A percentile compares a stretch with the other conserved stretches of the same genome.
phyloP scores from a whole-genome alignment of 2,329 filamentous ascomycete genomes.

The Ophiobolus disseminans region DNA sequence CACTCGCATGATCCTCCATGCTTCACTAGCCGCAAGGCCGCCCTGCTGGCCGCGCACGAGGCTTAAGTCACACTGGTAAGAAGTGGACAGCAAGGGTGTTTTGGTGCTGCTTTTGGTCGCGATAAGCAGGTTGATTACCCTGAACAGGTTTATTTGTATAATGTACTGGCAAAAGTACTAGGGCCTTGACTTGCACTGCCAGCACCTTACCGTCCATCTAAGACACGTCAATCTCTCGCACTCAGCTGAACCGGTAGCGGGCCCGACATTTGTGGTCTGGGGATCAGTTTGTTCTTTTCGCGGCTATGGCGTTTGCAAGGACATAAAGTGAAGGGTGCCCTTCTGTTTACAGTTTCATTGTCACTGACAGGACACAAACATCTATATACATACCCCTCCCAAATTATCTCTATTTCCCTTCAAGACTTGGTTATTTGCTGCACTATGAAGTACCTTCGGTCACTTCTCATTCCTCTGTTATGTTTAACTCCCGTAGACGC shows the following conservation, averaged over 20 bases:
- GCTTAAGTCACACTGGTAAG: slow-evolving; percentile 15
- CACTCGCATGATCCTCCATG: slow-evolving; percentile 27
- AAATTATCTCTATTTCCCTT: too few species aligned
- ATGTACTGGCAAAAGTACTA: slow-evolving; percentile 13
- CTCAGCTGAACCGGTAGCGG: slow-evolving; percentile 21
- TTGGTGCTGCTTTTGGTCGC: slow-evolving; percentile 10
- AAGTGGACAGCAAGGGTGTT: slow-evolving; percentile 8
- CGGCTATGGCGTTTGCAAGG: slow-evolving; percentile 14
- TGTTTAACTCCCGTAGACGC: slow-evolving; percentile 18
- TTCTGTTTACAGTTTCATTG: slow-evolving; percentile 9
- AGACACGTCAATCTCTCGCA: slow-evolving; percentile 25
- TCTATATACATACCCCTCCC: neutral
- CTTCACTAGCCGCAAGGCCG: slow-evolving; percentile 17
- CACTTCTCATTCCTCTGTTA: slow-evolving; percentile 22
- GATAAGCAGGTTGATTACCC: slow-evolving; percentile 20
- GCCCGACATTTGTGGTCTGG: slow-evolving; percentile 14
- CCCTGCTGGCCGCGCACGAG: slow-evolving; percentile 28
- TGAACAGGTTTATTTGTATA: slow-evolving; percentile 26
- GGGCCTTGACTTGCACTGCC: slow-evolving; percentile 13
- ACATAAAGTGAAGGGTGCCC: slow-evolving; percentile 28
- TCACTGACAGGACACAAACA: neutral
- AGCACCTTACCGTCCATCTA: slow-evolving; percentile 13
- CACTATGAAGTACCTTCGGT: slow-evolving; percentile 31
- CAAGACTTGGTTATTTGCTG: too few species aligned
- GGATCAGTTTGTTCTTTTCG: slow-evolving; percentile 21